Conservation (phyloP, 1,284 basidiomycete genomes). For the Sanghuangporus baumii region DNA sequence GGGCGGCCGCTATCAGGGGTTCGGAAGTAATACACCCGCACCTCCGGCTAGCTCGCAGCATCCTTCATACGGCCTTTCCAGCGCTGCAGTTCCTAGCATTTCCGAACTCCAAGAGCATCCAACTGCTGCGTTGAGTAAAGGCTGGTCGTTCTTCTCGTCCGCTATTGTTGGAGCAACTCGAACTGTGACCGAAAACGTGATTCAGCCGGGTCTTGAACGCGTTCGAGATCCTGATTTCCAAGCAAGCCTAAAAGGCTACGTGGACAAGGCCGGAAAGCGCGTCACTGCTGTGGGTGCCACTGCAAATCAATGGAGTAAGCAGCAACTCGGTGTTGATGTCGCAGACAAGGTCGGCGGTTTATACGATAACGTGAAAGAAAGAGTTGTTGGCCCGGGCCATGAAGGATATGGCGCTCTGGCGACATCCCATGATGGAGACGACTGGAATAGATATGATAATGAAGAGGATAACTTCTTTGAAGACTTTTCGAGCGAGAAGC, state of each 20-base stretch:
- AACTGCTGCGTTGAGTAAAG: conserved; percentile 70
- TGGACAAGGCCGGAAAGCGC: conserved; percentile 58
- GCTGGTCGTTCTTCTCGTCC: conserved; percentile 79
- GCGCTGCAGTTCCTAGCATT: conserved; percentile 63
- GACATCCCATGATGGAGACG: conserved; percentile 12
- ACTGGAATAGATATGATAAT: conserved; percentile 16
- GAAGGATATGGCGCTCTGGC: conserved; percentile 18
- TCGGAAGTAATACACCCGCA: conserved; percentile 56
- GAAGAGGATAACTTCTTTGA: conserved; percentile 16
- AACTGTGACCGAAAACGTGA: conserved; percentile 71
- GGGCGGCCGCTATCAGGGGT: conserved; percentile 81
- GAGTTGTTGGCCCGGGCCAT: conserved; percentile 11
- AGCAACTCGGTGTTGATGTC: conserved; percentile 75
- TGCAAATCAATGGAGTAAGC: conserved; percentile 69
- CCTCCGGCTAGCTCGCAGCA: conserved; percentile 44
- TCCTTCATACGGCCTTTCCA: conserved; percentile 62
- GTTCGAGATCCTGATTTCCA: conserved; percentile 74
- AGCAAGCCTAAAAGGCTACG: conserved; percentile 63
- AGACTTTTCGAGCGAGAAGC: conserved; percentile 9
- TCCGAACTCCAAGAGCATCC: conserved; percentile 78
- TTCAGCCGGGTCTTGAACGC: conserved; percentile 76
- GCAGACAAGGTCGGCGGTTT: conserved; percentile 56
- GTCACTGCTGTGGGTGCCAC: conserved; percentile 51
- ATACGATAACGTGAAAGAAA: conserved; percentile 15
- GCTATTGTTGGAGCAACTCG: conserved; percentile 69